Conservation (phyloP, 2,329 filamentous ascomycete species). For the Fusarium sambucinum region DNA sequence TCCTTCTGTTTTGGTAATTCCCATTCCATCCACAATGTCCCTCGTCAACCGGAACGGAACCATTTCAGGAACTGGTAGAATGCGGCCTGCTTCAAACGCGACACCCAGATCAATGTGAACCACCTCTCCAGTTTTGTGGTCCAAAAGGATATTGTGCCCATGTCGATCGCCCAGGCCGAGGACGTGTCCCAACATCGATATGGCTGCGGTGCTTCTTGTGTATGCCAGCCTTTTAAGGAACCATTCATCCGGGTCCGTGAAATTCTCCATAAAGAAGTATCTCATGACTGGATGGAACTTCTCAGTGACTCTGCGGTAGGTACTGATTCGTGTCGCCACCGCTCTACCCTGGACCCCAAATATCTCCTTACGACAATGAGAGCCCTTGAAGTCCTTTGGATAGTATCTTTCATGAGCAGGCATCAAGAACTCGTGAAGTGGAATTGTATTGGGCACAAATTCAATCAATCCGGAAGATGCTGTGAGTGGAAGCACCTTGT, state of each 20-base stretch:
- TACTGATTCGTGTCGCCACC: conserved; percentile 76
- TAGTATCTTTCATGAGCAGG: conserved; percentile 90
- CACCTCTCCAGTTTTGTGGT: conserved; percentile 89
- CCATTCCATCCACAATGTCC: conserved; percentile 97
- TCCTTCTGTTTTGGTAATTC: conserved; percentile 92
- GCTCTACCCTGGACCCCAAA: conserved; percentile 76
- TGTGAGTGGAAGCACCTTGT: conserved; percentile 94
- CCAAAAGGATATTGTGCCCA: conserved; percentile 95
- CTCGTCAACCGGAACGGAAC: conserved; percentile 95
- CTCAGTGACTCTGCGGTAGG: conserved; percentile 82
- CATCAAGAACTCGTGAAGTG: conserved; percentile 91
- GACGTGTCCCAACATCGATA: conserved; percentile 94
- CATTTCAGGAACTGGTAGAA: conserved; percentile 94
- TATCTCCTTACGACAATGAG: conserved; percentile 83
- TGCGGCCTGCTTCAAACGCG: conserved; percentile 94
- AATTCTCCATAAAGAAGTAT: conserved; percentile 97
- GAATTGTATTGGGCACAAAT: conserved; percentile 93
- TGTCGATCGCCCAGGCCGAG: conserved; percentile 94
- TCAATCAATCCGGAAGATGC: conserved; percentile 91
- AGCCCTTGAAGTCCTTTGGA: conserved; percentile 83
- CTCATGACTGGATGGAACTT: conserved; percentile 93
- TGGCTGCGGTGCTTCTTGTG: conserved; percentile 90
- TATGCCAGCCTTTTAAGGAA: conserved; percentile 91
- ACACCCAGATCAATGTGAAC: conserved; percentile 98
- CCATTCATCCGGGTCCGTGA: conserved; percentile 95